Conservation (phyloP, 495 filamentous ascomycete genomes). For the Aspergillus olivimuriae region DNA sequence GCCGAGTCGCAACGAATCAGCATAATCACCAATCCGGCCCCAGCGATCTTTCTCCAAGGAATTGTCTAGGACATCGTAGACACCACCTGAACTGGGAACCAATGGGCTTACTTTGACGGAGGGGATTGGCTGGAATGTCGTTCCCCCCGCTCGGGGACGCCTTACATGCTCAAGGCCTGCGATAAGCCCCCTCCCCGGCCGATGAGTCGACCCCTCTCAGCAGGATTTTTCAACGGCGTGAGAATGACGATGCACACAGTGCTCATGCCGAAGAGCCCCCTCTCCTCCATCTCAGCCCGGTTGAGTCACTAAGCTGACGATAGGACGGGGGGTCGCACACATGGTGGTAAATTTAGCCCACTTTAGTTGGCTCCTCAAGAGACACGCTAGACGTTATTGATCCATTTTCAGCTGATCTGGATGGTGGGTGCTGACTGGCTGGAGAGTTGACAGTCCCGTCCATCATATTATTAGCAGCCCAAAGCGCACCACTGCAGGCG, state of each 20-base stretch:
- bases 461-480: neutral
- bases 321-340: neutral
- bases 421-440: constrained; percentile 9
- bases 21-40: neutral
- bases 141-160: neutral
- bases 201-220: too few relatives aligned
- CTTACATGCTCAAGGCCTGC: neutral
- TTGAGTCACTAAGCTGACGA: neutral
- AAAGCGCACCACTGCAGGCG: neutral
- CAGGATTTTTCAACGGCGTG: neutral
- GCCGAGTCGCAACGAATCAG: neutral
- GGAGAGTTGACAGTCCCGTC: too few relatives aligned
- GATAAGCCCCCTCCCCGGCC: neutral
- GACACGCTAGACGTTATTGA: neutral
- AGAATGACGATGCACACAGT: neutral
- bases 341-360: neutral
- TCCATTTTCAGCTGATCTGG: neutral
- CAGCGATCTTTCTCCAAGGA: neutral
- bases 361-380: neutral
- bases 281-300: neutral
- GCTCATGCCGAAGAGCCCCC: neutral
- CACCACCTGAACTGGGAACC: neutral
- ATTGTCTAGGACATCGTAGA: neutral
- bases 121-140: too few relatives aligned
- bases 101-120: neutral